phyloP scores from a whole-genome alignment of 179 eudicot genomes.

The Heliamphora pulchella region DNA sequence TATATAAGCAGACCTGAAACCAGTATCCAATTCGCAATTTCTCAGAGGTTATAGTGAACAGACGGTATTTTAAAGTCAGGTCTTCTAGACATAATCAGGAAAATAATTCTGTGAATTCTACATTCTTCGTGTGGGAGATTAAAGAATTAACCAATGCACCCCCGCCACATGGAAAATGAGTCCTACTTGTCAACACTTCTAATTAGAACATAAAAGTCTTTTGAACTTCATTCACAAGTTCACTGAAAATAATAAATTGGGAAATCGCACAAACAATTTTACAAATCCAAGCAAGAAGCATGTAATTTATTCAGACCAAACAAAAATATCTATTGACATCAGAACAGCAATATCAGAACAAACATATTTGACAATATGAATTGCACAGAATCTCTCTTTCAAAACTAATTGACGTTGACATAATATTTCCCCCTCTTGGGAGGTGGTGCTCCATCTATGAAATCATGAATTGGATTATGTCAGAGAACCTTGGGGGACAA shows the following conservation, averaged over 20 bases:
- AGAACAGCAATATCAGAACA: background rate
- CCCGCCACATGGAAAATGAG: background rate
- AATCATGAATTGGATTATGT: background rate
- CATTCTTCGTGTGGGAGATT: background rate
- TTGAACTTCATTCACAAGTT: constrained; percentile 6
- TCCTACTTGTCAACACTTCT: background rate
- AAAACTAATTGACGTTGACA: background rate
- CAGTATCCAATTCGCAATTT: background rate
- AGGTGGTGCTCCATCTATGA: background rate
- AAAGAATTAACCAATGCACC: background rate
- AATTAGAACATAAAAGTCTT: background rate
- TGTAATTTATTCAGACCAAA: background rate
- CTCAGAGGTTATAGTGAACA: background rate
- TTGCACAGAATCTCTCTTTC: background rate
- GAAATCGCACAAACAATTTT: background rate
- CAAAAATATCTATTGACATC: background rate
- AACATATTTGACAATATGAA: background rate
- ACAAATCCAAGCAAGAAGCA: background rate
- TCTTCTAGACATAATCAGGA: background rate
- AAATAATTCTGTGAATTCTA: background rate
- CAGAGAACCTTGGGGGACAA: background rate
- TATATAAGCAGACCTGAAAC: constrained; percentile 89
- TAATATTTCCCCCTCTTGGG: background rate
- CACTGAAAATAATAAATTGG: background rate
- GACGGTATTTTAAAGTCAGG: background rate